Evolutionary conservation across 1,284 basidiomycete species (phyloP), one percentile per base, ranked within the genome.

Genomic region (Sporisorium sorghi): DNA sequence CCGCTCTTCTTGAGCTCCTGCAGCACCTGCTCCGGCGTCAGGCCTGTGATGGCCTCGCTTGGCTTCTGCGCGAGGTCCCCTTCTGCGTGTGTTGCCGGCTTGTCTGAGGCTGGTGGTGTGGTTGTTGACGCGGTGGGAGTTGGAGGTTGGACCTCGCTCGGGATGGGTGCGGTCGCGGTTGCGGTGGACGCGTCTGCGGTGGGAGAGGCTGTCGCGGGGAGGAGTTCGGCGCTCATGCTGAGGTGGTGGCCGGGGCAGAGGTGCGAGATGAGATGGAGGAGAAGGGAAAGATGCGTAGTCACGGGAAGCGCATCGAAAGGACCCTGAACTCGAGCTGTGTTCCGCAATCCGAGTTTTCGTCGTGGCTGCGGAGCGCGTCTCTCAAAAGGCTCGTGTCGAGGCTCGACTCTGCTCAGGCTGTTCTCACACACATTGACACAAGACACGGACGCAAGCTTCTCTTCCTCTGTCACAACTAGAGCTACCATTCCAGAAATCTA

Each of bases 1-100:
- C 71, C 71, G 17, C 53, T 56, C n/a, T 54, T 65, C 19, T 61
- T 60, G 24, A 73, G 61, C 65, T 73, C 71, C 19, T 68, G 54
- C 1, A 69, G 6, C 23, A 73, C 58, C 33, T 68, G 60, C 0
- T 73, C 61, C 3, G 71, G 71, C 4, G 71, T 68, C 48, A 73
- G n/a, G 0, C 64, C 60, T 2, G 61, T 69, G 3, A 58, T 24
- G 1, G 46, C 32, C 3, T 28, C 54, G n/a, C n/a, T 19, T n/a
- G 15, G 37, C n/a, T 40, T 40, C 10, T n/a, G 37, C 1, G 37
- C n/a, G 8, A 19, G 37, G 37, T 9, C 19, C 24, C 6, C n/a
- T n/a, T n/a, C 23, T 10, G 47, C 15, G 9, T 47, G n/a, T 12
- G 42, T 17, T 14, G 21, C 9, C 32, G 39, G 26, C 10, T 26